These are phyloP conservation scores for Mortierella sp. DNA, from an alignment of 371 early-diverging fungal genomes.

Conservation along the genomic window DNA sequence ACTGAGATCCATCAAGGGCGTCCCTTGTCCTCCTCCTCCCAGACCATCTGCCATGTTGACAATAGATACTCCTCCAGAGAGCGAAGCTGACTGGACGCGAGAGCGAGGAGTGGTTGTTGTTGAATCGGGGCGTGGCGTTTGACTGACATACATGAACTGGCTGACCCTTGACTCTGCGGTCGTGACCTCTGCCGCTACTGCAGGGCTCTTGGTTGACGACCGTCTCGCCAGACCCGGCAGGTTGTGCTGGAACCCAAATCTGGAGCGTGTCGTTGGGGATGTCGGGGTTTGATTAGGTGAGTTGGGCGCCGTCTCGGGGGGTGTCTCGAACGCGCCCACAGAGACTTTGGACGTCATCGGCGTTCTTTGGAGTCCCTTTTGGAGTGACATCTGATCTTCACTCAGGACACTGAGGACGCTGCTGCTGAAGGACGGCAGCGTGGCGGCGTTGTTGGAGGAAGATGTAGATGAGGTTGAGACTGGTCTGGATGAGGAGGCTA, in stretches of 20 bases:
- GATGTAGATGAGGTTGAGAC: constrained; percentile 24
- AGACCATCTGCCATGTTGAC: neutral
- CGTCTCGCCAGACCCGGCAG: constrained; percentile 41
- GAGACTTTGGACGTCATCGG: constrained; percentile 5
- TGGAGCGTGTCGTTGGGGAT: constrained; percentile 17
- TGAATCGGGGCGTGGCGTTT: constrained; percentile 8
- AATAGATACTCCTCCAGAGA: neutral
- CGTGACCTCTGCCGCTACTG: constrained; percentile 32
- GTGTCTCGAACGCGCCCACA: constrained; percentile 34
- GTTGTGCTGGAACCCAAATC: constrained; percentile 11
- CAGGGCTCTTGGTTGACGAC: constrained; percentile 45
- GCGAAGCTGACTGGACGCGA: neutral
- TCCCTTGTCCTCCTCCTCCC: neutral
- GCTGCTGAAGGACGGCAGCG: constrained; percentile 53
- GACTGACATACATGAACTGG: constrained; percentile 40
- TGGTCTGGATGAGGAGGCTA: constrained; percentile 13
- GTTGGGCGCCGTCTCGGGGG: constrained; percentile 48
- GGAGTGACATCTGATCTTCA: constrained; percentile 42
- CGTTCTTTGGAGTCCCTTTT: neutral
- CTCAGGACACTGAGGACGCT: constrained; percentile 45
- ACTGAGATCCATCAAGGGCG: neutral
- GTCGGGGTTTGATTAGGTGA: constrained; percentile 21
- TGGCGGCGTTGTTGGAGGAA: constrained; percentile 19
- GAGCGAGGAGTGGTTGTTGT: neutral
- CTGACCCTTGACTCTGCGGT: constrained; percentile 39